phyloP scores from a whole-genome alignment of 2,329 filamentous ascomycete genomes.

The Colletotrichum gloeosporioides region DNA sequence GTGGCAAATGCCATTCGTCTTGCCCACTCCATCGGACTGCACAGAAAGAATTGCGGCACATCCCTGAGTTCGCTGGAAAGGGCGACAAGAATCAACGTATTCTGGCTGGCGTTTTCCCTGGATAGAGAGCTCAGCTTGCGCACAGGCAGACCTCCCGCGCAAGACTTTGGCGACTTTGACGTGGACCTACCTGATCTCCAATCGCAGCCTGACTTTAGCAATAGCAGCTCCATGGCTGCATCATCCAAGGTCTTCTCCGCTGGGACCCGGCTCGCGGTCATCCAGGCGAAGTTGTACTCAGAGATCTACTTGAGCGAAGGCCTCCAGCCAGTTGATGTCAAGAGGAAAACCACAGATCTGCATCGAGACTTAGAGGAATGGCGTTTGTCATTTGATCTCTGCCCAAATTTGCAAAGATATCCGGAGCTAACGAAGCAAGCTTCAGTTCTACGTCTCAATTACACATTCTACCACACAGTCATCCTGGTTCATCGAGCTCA shows the following conservation, averaged over 20 bases:
- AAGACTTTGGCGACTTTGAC: not conserved
- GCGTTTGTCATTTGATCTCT: not conserved
- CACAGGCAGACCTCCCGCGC: not conserved
- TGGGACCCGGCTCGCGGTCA: not conserved
- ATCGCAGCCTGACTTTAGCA: not conserved
- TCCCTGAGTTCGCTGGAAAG: not conserved
- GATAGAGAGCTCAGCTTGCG: not conserved
- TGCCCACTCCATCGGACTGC: not conserved
- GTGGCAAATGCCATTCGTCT: not conserved
- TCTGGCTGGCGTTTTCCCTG: not conserved
- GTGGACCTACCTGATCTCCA: not conserved
- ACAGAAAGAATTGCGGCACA: not conserved
- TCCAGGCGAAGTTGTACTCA: not conserved
- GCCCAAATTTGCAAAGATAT: not conserved
- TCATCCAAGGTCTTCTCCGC: not conserved
- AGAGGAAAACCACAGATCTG: not conserved
- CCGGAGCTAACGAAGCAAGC: not conserved
- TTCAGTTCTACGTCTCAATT: not conserved
- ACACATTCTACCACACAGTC: not conserved
- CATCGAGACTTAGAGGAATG: not conserved
- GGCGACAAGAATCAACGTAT: not conserved
- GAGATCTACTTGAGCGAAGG: not conserved
- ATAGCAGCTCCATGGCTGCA: not conserved
- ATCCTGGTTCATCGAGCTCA: not conserved
- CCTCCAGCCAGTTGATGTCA: accelerated